These are phyloP conservation scores for Carallia brachiata DNA, from an alignment of 345 rosid genomes.

Conservation along the genomic window DNA sequence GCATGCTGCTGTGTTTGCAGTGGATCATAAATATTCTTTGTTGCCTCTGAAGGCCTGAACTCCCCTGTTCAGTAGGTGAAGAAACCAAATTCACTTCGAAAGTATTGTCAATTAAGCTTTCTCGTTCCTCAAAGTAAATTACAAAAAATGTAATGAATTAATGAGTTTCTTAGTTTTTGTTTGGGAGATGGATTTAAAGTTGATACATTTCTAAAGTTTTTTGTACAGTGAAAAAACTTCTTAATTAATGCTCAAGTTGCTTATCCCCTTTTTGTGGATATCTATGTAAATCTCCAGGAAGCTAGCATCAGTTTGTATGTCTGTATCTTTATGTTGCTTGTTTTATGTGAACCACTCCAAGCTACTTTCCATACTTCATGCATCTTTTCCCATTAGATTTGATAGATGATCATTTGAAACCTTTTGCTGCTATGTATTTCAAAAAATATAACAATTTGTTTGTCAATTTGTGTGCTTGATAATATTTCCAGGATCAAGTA, in stretches of 20 bases:
- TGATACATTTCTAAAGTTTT: neutral
- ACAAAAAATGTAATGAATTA: neutral
- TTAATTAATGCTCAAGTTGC: too few species aligned
- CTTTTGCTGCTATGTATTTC: too few species aligned
- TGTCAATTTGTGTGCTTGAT: slow-evolving; percentile 14
- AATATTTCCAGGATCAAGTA: slow-evolving; percentile 74
- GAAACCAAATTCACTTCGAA: neutral
- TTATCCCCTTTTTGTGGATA: too few species aligned
- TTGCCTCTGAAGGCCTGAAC: neutral
- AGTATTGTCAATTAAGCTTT: neutral
- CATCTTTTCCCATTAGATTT: too few species aligned
- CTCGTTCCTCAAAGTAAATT: too few species aligned
- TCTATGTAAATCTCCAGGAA: too few species aligned
- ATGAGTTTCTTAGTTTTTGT: neutral
- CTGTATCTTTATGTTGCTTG: too few species aligned
- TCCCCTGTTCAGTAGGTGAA: neutral
- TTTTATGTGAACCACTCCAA: too few species aligned
- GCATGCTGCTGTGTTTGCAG: neutral
- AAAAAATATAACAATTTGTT: neutral
- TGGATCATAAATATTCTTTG: neutral
- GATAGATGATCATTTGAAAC: too few species aligned
- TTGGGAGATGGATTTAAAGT: neutral
- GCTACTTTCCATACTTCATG: too few species aligned
- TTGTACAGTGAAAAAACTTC: neutral
- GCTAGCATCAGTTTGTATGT: too few species aligned